Evolutionary conservation across 164 flowering plant genomes (phyloP).

Genomic region (Cinnamomum chago): DNA sequence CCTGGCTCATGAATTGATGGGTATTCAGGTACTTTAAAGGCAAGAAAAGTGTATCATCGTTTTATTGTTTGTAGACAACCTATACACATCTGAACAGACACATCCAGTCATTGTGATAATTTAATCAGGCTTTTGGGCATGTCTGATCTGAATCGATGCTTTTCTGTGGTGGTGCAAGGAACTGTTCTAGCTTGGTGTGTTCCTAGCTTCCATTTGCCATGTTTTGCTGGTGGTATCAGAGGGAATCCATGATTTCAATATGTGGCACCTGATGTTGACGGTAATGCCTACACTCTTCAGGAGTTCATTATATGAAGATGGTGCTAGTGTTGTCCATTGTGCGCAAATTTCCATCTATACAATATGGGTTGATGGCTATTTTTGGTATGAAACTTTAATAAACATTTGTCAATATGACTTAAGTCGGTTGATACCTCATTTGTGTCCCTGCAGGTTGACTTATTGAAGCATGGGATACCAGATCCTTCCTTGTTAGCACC

Average conservation of each 20-base stretch:
- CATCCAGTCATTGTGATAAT: no score
- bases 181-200: conserved; percentile 79
- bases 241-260: conserved; percentile 67
- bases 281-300: conserved; percentile 39
- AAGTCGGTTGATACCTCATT: neutral
- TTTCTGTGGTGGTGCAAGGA: conserved; percentile 59
- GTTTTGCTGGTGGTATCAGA: conserved; percentile 78
- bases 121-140: conserved; percentile 1
- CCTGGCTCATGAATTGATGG: conserved; percentile 86
- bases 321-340: neutral
- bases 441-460: conserved; percentile 62
- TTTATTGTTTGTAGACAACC: neutral
- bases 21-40: conserved; percentile 65
- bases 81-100: neutral
- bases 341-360: neutral
- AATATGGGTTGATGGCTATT: neutral
- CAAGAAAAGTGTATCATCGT: neutral
- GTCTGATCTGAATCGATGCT: conserved; percentile 13
- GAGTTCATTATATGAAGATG: neutral
- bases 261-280: conserved; percentile 85
- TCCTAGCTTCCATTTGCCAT: conserved; percentile 82
- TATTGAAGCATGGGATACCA: conserved; percentile 84
- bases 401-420: neutral
- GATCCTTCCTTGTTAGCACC: conserved; percentile 64
- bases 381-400: neutral